Base-by-base conservation (phyloP, 169 alveolate genomes). In the Cystoisospora suis region DNA sequence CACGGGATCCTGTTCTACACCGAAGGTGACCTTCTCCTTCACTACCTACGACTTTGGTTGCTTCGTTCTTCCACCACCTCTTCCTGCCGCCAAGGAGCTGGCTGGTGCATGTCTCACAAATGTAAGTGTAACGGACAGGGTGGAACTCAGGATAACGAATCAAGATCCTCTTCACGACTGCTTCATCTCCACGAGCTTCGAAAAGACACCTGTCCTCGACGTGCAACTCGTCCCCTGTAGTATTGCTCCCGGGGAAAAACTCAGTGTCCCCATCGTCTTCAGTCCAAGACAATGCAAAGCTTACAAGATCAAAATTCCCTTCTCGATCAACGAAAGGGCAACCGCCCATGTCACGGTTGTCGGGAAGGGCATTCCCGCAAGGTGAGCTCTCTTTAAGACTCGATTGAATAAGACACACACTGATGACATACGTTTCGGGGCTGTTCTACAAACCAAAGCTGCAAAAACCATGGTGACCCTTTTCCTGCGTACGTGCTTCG, bases 21-120 rank as follows among this genome's bases (percentile, higher is more conserved):
- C 99, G 36, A 97, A 96, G 77, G 96, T 98, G 27, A 95, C 96
- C 17, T 95, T 98, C 88, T 95, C 97, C 89, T 96, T 97, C 81
- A 80, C 83, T 3, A 56, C 81, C 53, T 95, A 97, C 94, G 98
- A 98, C 89, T 98, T 98, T 89, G 99, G 99, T 27, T 96, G 98
- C 58, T 96, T 97, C 93, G 96, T 96, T 91, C 98, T 97, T 5
- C 94, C 96, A 89, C 90, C 86, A 6, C 85, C 87, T 36, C 46
- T 40, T 6, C 2, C 56, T 0, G 42, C 44, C 4, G 42, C 36
- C 45, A 15, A 7, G 3, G 9, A 36, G 77, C 3, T n/a, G 42
- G 44, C 42, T 1, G 0, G 1, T 20, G 27, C 42, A 5, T 1
- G 0, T n/a, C 45, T 20, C n/a, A 45, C 23, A 20, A 95, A 88